Conservation (phyloP, 371 early-diverging fungal genomes). For the Actinomortierella wolfii region DNA sequence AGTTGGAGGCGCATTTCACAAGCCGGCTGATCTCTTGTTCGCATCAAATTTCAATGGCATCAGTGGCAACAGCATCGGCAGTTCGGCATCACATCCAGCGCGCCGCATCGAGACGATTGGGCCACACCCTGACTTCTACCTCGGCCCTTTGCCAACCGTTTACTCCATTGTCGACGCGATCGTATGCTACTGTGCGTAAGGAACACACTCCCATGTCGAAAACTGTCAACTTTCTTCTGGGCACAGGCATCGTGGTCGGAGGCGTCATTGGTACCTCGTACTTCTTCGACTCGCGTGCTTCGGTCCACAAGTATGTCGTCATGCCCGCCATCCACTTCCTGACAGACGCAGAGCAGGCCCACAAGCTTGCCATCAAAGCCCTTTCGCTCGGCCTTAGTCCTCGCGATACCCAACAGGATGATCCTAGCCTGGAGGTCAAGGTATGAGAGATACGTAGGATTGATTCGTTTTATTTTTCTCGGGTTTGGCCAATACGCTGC, state of each 20-base stretch:
- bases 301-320: conserved; percentile 58
- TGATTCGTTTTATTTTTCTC: neutral
- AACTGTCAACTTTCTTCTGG: conserved; percentile 47
- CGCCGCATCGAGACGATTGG: no score
- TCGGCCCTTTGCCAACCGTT: no score
- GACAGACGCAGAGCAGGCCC: conserved; percentile 74
- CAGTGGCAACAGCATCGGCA: no score
- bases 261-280: conserved; percentile 54
- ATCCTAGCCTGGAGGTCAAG: conserved; percentile 51
- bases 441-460: conserved; percentile 20
- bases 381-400: conserved; percentile 64
- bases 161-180: no score
- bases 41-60: no score
- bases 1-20: no score
- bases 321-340: conserved; percentile 69
- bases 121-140: no score
- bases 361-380: conserved; percentile 61
- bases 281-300: conserved; percentile 72
- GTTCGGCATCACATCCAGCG: no score
- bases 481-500: neutral
- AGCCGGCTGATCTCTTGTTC: no score
- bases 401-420: conserved; percentile 55
- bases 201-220: conserved; percentile 35
- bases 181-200: conserved; percentile 36
- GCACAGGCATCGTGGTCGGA: conserved; percentile 41